These are phyloP conservation scores for Verbascum thapsus DNA, from an alignment of 257 asterid species.

Conservation along the genomic window DNA sequence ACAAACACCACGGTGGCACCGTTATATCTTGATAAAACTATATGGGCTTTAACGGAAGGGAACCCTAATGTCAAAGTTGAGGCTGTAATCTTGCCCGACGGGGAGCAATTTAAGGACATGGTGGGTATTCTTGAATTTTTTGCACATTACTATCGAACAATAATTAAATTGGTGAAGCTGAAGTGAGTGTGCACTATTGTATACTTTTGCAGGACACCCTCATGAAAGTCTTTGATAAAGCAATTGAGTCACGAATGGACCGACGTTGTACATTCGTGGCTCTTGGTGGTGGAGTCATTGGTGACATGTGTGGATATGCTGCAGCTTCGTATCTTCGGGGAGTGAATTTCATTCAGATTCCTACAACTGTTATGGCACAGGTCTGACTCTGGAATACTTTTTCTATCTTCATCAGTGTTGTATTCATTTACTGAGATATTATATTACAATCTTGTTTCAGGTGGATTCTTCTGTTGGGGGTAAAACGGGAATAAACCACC, in stretches of 20 bases:
- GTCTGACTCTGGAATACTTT: conserved; percentile 39
- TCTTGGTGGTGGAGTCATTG: conserved; percentile 99
- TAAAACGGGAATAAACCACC: conserved; percentile 97
- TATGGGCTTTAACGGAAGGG: conserved; percentile 78
- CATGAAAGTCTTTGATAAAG: conserved; percentile 93
- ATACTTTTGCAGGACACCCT: conserved; percentile 70
- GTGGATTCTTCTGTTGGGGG: conserved; percentile 99
- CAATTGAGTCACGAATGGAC: conserved; percentile 88
- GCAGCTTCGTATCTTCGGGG: conserved; percentile 98
- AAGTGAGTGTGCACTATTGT: conserved; percentile 22
- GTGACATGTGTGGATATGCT: conserved; percentile 99
- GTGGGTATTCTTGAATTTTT: conserved; percentile 43
- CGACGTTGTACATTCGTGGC: conserved; percentile 94
- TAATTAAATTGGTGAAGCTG: conserved; percentile 17
- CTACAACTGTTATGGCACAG: conserved; percentile 99
- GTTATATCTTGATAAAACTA: conserved; percentile 78
- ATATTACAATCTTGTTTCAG: conserved; percentile 39
- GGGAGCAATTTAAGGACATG: conserved; percentile 90
- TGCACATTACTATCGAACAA: conserved; percentile 6
- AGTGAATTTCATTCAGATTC: conserved; percentile 97
- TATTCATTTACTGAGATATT: conserved; percentile 3
- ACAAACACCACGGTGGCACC: conserved; percentile 93
- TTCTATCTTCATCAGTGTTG: conserved; percentile 24
- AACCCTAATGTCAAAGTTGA: conserved; percentile 79
- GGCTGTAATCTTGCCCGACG: conserved; percentile 92